A percentile compares a stretch with the other conserved stretches of the same genome.
These are phyloP conservation scores for Metschnikowia colocasiae DNA, from an alignment of 805 yeast species.

Conservation along the genomic window DNA sequence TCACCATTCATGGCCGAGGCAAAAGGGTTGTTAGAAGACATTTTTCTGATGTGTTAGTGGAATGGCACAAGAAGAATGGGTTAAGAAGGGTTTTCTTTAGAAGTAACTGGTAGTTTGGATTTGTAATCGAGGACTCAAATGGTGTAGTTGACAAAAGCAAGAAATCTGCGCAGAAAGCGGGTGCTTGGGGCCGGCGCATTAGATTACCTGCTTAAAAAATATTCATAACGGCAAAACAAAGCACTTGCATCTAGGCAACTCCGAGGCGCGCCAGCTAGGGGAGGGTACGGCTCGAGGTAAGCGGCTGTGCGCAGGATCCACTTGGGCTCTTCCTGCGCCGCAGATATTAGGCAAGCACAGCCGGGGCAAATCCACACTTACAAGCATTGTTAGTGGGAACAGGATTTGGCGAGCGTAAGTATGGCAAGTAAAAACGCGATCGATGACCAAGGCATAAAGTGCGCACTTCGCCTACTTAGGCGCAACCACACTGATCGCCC, in stretches of 20 bases:
- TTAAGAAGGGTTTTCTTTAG: not conserved
- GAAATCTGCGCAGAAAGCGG: slow-evolving; percentile 1
- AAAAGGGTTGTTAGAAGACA: slow-evolving; percentile 53
- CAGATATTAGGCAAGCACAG: not conserved
- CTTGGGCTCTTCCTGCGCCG: not conserved
- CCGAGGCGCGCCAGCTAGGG: slow-evolving; percentile 7
- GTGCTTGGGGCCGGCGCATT: slow-evolving; percentile 1
- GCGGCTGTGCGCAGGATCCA: slow-evolving; percentile 5
- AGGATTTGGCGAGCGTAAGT: not conserved
- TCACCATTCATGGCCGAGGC: slow-evolving; percentile 43
- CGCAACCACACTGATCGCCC: not conserved
- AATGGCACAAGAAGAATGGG: not conserved
- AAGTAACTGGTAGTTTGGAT: not conserved
- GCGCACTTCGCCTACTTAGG: not conserved
- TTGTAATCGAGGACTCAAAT: not conserved
- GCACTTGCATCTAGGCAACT: slow-evolving; percentile 5
- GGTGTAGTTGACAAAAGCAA: slow-evolving; percentile 4
- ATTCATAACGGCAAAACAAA: slow-evolving; percentile 5
- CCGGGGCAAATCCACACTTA: not conserved
- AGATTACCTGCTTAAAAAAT: slow-evolving; percentile 4
- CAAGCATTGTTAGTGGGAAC: not conserved
- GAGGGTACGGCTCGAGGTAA: not conserved
- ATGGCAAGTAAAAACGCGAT: not conserved
- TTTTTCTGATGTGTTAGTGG: slow-evolving; percentile 21
- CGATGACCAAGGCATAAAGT: not conserved